A percentile compares a stretch with the other conserved stretches of the same genome.
These are phyloP conservation scores for Rosa lucieae DNA, from an alignment of 306 rosid species.

Conservation along the genomic window DNA sequence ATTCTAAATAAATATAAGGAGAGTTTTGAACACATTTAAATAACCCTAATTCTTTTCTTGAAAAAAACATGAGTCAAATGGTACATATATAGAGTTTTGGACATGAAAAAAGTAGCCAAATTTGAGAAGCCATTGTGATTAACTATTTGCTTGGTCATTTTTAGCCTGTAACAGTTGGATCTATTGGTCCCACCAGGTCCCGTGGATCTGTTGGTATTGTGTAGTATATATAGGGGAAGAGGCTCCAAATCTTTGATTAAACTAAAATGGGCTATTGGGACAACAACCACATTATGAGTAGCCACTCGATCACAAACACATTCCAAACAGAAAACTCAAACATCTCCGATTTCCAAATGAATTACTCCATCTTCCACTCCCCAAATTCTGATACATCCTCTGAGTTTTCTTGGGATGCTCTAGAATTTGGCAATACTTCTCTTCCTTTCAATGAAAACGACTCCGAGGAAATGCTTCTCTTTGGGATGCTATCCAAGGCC, in stretches of 20 bases:
- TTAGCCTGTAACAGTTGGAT: not conserved
- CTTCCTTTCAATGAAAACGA: constrained; percentile 93
- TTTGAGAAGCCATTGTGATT: not conserved
- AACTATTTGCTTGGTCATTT: not conserved
- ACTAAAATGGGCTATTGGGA: not conserved
- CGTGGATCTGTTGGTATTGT: not conserved
- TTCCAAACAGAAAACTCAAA: constrained; percentile 8
- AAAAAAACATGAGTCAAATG: no score
- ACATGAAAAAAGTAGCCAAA: not conserved
- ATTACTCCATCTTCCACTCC: constrained; percentile 42
- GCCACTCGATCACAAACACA: not conserved
- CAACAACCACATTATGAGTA: not conserved
- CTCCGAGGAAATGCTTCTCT: constrained; percentile 86
- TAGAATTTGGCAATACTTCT: constrained; percentile 21
- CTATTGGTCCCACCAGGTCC: not conserved
- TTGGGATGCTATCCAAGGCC: constrained; percentile 54
- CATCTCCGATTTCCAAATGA: constrained; percentile 31
- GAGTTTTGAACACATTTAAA: not conserved
- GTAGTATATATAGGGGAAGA: not conserved
- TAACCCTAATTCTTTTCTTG: no score
- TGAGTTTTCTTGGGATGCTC: constrained; percentile 42
- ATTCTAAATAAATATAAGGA: no score
- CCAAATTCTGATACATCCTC: constrained; percentile 52
- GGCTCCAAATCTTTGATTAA: not conserved
- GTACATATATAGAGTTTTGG: not conserved